Evolutionary conservation across 192 early-diverging fungal species (phyloP).

Genomic region (Coemansia sp.): DNA sequence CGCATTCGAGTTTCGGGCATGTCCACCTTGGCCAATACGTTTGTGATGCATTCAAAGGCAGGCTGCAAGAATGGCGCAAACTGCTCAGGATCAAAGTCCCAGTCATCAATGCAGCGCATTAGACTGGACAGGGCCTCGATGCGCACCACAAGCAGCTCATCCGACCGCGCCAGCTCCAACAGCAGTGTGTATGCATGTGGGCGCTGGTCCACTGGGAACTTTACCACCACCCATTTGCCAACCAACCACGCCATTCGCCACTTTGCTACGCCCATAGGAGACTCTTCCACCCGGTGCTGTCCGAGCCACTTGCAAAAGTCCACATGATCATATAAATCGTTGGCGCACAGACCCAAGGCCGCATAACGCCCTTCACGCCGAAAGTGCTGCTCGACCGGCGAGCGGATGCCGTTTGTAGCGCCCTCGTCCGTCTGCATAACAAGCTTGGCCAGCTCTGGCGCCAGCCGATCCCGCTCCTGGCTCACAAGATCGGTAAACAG

Average conservation of each 20-base stretch:
- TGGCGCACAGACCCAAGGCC: conserved; percentile 76
- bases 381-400: conserved; percentile 10
- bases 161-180: conserved; percentile 62
- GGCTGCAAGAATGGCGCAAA: conserved; percentile 70
- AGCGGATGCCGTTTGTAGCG: neutral
- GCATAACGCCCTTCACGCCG: conserved; percentile 60
- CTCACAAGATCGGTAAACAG: conserved; percentile 76
- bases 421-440: conserved; percentile 17
- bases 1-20: conserved; percentile 76
- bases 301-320: conserved; percentile 80
- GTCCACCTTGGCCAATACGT: conserved; percentile 63
- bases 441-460: conserved; percentile 21
- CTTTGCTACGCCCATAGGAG: conserved; percentile 53
- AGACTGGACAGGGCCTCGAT: conserved; percentile 72
- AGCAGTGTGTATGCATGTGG: conserved; percentile 71
- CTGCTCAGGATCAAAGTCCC: conserved; percentile 75
- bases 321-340: conserved; percentile 75
- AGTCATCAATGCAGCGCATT: conserved; percentile 73
- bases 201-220: conserved; percentile 63
- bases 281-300: conserved; percentile 43
- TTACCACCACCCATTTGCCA: conserved; percentile 82
- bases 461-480: conserved; percentile 38
- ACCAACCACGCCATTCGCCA: conserved; percentile 80
- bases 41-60: conserved; percentile 59
- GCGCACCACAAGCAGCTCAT: conserved; percentile 80